A percentile compares a stretch with the other conserved stretches of the same genome.
Conservation (phyloP, 169 alveolate species). For the Prorocentrum cordatum region DNA sequence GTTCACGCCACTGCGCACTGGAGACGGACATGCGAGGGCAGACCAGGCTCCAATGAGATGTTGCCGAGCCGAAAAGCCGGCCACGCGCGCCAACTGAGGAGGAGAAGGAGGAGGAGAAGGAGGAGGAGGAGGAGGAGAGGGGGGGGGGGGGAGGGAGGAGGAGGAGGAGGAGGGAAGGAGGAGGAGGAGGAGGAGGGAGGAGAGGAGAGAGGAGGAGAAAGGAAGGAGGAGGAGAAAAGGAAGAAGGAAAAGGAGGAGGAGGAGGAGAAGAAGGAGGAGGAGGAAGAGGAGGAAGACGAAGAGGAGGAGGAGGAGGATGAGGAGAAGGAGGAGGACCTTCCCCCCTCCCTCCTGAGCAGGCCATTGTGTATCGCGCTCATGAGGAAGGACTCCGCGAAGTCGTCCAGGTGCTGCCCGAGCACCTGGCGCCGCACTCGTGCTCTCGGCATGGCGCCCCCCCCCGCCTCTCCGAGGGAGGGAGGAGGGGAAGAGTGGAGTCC, state of each 20-base stretch:
- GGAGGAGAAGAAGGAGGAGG: background rate
- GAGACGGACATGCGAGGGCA: too few species aligned
- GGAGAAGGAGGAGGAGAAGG: too few species aligned
- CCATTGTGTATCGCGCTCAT: slow-evolving; percentile 88
- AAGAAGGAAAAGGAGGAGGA: background rate
- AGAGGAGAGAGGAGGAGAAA: background rate
- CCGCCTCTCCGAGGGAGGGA: too few species aligned
- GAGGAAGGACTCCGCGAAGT: slow-evolving; percentile 87
- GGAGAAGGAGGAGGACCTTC: background rate
- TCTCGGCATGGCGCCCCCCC: too few species aligned
- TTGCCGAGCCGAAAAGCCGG: too few species aligned
- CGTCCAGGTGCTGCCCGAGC: slow-evolving; percentile 90
- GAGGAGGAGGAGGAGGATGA: background rate
- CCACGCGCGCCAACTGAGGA: too few species aligned
- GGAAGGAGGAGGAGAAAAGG: background rate
- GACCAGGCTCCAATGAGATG: too few species aligned
- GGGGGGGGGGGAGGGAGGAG: too few species aligned
- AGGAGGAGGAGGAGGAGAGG: too few species aligned
- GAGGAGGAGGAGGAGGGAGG: background rate
- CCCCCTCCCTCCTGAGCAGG: slow-evolving; percentile 81
- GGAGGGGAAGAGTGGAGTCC: too few species aligned
- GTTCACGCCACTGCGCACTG: too few species aligned
- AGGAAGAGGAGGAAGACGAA: background rate
- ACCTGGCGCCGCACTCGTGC: slow-evolving; percentile 86
- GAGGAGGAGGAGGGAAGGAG: background rate